Percentiles rank a stretch among this genome's conserved stretches.
Evolutionary conservation across 345 rosid genomes (phyloP).

Genomic region (Citrus mangshanensis): DNA sequence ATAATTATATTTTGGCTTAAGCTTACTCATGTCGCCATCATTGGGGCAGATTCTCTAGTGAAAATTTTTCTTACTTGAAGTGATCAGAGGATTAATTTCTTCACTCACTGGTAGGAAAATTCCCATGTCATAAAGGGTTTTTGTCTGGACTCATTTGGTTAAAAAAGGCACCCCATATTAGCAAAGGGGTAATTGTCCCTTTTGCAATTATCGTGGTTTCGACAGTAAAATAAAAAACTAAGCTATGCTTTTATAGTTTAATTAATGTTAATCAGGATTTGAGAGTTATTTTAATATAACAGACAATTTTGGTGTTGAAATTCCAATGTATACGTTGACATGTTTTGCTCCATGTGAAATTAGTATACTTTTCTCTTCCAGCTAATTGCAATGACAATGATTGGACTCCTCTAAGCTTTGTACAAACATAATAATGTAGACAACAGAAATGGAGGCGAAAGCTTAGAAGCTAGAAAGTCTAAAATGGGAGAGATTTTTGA

Average conservation of each 20-base stretch:
- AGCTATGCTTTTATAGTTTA: neutral
- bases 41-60: neutral
- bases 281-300: neutral
- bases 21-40: neutral
- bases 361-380: neutral
- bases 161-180: neutral
- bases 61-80: neutral
- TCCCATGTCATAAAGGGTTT: neutral
- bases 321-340: too few relatives aligned
- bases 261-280: neutral
- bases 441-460: neutral
- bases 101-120: neutral
- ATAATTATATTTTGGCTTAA: neutral
- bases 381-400: neutral
- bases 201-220: neutral
- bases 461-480: neutral
- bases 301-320: too few relatives aligned
- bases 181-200: neutral
- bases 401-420: neutral
- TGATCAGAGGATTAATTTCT: neutral
- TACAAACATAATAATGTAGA: neutral
- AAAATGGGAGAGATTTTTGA: neutral
- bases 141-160: too few relatives aligned
- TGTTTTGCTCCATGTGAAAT: neutral
- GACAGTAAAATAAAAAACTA: neutral